phyloP scores from a whole-genome alignment of 805 yeast genomes.

The Ogataea sp. region DNA sequence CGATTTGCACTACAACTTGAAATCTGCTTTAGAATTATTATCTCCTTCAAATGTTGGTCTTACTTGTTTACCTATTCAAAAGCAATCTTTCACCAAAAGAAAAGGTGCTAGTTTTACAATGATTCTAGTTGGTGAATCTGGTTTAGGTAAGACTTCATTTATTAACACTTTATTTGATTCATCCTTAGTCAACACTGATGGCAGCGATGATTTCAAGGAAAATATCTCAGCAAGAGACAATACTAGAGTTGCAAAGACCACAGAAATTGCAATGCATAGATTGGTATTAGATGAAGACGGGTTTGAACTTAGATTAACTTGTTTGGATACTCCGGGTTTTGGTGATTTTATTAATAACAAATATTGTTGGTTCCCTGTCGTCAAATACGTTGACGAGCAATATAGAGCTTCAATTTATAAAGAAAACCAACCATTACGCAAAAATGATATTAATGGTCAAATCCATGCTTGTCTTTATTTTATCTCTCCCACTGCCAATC shows the following conservation, averaged over 20 bases:
- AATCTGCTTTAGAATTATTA: slow-evolving; percentile 18
- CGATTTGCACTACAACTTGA: slow-evolving; percentile 18
- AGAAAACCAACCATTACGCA: too few species aligned
- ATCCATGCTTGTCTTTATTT: slow-evolving; percentile 86
- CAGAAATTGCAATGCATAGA: slow-evolving; percentile 25
- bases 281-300: slow-evolving; percentile 53
- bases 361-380: slow-evolving; percentile 60
- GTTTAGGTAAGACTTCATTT: slow-evolving; percentile 78
- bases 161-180: slow-evolving; percentile 72
- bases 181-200: slow-evolving; percentile 23
- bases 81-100: slow-evolving; percentile 26
- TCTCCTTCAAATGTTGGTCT: slow-evolving; percentile 20
- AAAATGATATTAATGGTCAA: slow-evolving; percentile 55
- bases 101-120: slow-evolving; percentile 71
- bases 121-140: slow-evolving; percentile 82
- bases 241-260: slow-evolving; percentile 27
- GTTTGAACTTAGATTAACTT: slow-evolving; percentile 49
- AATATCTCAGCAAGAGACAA: slow-evolving; percentile 32
- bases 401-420: slow-evolving; percentile 61
- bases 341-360: slow-evolving; percentile 63
- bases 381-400: slow-evolving; percentile 73
- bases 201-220: slow-evolving; percentile 1
- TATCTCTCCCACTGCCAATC: slow-evolving; percentile 42
- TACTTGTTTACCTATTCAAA: slow-evolving; percentile 22
- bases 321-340: slow-evolving; percentile 72